phyloP scores from a whole-genome alignment of 176 grass and related monocot genomes.

The Musa acuminata region DNA sequence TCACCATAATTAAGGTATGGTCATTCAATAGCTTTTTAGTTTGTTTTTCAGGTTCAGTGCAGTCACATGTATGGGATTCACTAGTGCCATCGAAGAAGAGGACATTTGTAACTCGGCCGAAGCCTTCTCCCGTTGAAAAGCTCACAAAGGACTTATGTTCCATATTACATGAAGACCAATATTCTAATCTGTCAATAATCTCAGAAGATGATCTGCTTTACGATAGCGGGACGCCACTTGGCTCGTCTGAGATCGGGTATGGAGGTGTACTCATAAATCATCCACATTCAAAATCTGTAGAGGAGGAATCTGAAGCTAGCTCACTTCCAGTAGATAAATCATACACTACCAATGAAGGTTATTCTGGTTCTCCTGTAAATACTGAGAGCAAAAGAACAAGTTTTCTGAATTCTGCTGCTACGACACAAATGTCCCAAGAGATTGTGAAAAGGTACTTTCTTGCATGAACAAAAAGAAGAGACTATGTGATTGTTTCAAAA shows the following conservation, averaged over 20 bases:
- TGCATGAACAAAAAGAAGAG: background rate
- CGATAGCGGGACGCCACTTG: slow-evolving; percentile 13
- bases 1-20: slow-evolving; percentile 1
- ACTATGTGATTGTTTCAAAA: background rate
- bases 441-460: slow-evolving; percentile 36
- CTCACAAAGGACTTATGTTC: slow-evolving; percentile 39
- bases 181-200: slow-evolving; percentile 19
- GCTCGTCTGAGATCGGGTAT: slow-evolving; percentile 32
- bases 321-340: slow-evolving; percentile 56
- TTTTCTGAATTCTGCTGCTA: slow-evolving; percentile 19
- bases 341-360: slow-evolving; percentile 44
- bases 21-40: background rate
- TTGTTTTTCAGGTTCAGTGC: slow-evolving; percentile 29
- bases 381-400: slow-evolving; percentile 34
- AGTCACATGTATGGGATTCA: slow-evolving; percentile 36
- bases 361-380: slow-evolving; percentile 32
- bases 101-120: slow-evolving; percentile 30
- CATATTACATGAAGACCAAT: slow-evolving; percentile 32
- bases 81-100: slow-evolving; percentile 37
- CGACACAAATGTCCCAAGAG: slow-evolving; percentile 22
- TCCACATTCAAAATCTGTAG: slow-evolving; percentile 24
- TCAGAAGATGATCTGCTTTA: slow-evolving; percentile 37
- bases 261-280: slow-evolving; percentile 30
- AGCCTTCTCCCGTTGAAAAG: slow-evolving; percentile 35
- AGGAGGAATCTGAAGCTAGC: slow-evolving; percentile 38